These are phyloP conservation scores for Bipolaris sorokiniana DNA, from an alignment of 2,329 filamentous ascomycete genomes.

Conservation along the genomic window DNA sequence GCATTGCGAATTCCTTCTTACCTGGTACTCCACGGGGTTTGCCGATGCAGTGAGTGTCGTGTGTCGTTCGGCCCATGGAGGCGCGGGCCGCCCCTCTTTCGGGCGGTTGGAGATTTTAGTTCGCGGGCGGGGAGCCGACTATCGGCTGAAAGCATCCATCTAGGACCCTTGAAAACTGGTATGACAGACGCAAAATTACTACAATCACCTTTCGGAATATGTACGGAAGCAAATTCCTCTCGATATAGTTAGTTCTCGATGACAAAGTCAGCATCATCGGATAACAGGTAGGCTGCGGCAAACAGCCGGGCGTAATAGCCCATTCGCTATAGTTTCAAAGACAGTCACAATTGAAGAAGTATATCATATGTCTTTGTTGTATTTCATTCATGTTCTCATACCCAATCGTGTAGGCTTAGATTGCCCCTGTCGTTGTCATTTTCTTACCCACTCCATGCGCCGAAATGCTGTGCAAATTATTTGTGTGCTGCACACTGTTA, in stretches of 20 bases:
- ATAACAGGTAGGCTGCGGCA: not conserved
- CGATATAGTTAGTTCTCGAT: not conserved
- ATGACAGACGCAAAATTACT: not conserved
- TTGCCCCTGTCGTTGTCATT: not conserved
- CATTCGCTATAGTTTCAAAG: not conserved
- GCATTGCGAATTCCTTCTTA: not conserved
- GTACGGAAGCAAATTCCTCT: not conserved
- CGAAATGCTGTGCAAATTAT: conserved; percentile 25
- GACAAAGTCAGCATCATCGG: not conserved
- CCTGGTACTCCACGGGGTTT: not conserved
- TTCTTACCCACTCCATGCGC: conserved; percentile 13
- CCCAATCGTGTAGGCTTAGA: not conserved
- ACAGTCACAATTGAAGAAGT: not conserved
- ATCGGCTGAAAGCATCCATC: not conserved
- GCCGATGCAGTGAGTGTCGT: not conserved
- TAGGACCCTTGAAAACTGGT: not conserved
- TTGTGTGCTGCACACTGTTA: conserved; percentile 28
- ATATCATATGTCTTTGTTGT: not conserved
- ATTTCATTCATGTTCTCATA: conserved; percentile 4
- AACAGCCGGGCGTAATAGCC: not conserved
- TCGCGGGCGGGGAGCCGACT: not conserved
- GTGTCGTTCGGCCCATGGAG: not conserved
- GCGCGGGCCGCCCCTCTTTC: not conserved
- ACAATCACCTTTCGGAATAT: not conserved
- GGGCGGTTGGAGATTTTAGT: not conserved